phyloP scores from a whole-genome alignment of 345 rosid genomes.

The Acer campestre region DNA sequence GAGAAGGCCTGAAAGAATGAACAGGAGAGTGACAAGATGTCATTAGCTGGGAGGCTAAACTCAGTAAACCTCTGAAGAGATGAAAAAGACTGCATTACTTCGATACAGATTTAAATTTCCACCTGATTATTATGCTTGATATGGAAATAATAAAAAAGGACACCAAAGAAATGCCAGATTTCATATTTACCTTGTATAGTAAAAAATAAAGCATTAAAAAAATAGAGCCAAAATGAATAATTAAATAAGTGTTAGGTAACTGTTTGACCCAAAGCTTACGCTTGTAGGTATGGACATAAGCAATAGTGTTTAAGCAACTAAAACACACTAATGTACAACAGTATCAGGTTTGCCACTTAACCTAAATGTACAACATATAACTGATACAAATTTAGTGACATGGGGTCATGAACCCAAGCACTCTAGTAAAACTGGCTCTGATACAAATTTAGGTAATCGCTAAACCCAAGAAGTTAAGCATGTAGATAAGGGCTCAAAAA shows the following conservation, averaged over 20 bases:
- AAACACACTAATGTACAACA: no score
- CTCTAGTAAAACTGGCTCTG: neutral
- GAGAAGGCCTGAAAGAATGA: constrained; percentile 79
- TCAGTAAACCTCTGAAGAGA: neutral
- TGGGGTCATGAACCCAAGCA: neutral
- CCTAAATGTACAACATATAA: no score
- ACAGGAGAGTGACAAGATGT: constrained; percentile 17
- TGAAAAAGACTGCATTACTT: neutral
- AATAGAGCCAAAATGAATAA: neutral
- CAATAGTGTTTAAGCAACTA: neutral
- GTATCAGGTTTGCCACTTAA: no score
- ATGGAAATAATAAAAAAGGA: neutral
- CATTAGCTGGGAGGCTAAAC: neutral
- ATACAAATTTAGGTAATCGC: neutral
- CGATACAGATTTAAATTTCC: neutral
- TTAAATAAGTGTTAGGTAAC: neutral
- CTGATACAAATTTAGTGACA: no score
- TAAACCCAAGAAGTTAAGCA: neutral
- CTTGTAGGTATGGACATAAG: neutral
- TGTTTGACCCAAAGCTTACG: neutral
- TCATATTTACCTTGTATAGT: neutral
- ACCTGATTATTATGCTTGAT: neutral
- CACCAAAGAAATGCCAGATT: neutral
- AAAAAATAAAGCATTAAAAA: neutral
- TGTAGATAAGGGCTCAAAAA: neutral